Base-by-base conservation (phyloP, 805 yeast genomes). In the Ogataea angusta region DNA sequence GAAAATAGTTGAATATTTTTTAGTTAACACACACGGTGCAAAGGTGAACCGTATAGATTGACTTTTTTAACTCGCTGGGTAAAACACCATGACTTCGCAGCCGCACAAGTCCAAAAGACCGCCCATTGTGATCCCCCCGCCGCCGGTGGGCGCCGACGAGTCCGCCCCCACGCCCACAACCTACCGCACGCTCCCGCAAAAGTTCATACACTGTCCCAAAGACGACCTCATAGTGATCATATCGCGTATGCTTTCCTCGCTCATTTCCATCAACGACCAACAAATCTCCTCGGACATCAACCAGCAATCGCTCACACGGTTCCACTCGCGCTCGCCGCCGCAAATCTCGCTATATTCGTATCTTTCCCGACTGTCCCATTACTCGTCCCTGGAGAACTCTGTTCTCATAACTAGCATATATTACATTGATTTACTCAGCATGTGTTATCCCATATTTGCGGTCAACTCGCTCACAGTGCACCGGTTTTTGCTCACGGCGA, bases 271-370 rank as follows among this genome's bases (percentile, higher is more conserved):
- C 24, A 91, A 91, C 59, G 98, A 91, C 63, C 37, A 45, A 27
- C 50, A 54, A 30, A 44, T 60, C 4, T 55, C 59, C 13, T 48
- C 56, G 24, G 47, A 58, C 19, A 55, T 70, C 4, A 57, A 62
- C 13, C 60, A 69, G 10, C 54, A 62, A 13, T 63, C 68, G 31
- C 70, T 93, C 38, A 91, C 99, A 1, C 69, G 98, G 49, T 91
- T 91, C 61, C 99, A 91, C 61, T 89, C 97, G 4, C 73, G 97
- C 47, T 81, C 91, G 0, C 95, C 97, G 3, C 98, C 99, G 0
- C 76, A 75, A 13, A 91, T 91, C 31, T 82, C 95, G 5, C 78
- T 89, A 12, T 76, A 75, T 49, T 85, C 85, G 40, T 91, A 91
- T 54, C 63, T 90, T 31, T 64, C 80, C 33, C 73, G 98, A 52